A percentile compares a stretch with the other conserved stretches of the same genome.
Evolutionary conservation across 2,329 filamentous ascomycete genomes (phyloP).

Genomic region (Neonectria coccinea): DNA sequence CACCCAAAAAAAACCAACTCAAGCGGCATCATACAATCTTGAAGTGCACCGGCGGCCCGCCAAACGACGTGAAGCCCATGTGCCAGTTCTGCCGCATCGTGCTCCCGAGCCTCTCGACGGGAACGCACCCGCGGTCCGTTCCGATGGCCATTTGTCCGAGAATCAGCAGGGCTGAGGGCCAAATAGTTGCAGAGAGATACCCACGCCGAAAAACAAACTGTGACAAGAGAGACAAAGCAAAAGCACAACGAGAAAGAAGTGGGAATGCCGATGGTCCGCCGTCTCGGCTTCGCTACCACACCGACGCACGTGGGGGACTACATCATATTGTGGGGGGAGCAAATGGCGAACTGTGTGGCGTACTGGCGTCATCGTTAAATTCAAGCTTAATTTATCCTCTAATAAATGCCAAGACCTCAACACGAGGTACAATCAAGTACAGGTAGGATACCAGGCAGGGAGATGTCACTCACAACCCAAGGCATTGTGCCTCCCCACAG

Average conservation of each 20-base stretch:
- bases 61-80: conserved; percentile 74
- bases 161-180: background rate
- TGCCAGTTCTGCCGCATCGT: conserved; percentile 60
- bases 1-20: background rate
- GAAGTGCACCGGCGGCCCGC: conserved; percentile 77
- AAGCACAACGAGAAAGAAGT: background rate
- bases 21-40: conserved; percentile 61
- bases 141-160: background rate
- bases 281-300: background rate
- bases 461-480: background rate
- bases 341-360: background rate
- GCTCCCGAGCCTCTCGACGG: conserved; percentile 21
- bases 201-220: background rate
- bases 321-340: background rate
- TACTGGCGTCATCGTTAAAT: background rate
- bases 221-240: background rate
- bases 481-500: background rate
- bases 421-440: background rate
- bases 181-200: background rate
- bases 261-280: background rate
- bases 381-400: conserved; percentile 1
- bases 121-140: conserved; percentile 20
- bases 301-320: background rate
- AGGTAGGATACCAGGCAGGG: background rate
- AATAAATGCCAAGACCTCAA: background rate